Evolutionary conservation across 164 flowering plant genomes (phyloP).

Genomic region (Macadamia tetraphylla): DNA sequence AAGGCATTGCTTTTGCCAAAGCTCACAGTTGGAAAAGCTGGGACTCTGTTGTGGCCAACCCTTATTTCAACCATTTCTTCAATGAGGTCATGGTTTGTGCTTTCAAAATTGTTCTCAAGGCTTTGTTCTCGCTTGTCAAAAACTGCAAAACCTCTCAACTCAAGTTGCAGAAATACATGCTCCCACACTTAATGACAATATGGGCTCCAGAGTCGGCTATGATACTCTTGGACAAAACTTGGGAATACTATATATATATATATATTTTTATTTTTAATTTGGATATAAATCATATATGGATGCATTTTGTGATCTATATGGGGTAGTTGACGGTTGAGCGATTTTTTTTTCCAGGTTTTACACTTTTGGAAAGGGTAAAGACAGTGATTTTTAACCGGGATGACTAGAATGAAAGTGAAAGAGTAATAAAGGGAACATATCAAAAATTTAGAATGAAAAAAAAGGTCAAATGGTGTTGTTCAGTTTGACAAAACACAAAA

Average conservation of each 20-base stretch:
- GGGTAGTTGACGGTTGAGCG: background rate
- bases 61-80: too few relatives aligned
- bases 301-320: background rate
- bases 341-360: conserved; percentile 47
- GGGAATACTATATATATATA: background rate
- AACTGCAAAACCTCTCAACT: too few relatives aligned
- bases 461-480: conserved; percentile 52
- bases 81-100: too few relatives aligned
- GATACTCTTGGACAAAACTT: conserved; percentile 69
- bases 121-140: too few relatives aligned
- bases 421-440: conserved; percentile 75
- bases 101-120: too few relatives aligned
- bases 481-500: conserved; percentile 88
- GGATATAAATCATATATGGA: background rate
- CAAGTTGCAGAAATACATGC: too few relatives aligned
- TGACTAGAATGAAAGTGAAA: conserved; percentile 98
- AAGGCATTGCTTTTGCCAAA: too few relatives aligned
- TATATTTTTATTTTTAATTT: background rate
- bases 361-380: conserved; percentile 94
- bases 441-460: conserved; percentile 63
- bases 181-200: conserved; percentile 51
- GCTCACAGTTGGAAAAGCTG: too few relatives aligned
- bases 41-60: too few relatives aligned
- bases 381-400: conserved; percentile 75
- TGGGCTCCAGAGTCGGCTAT: conserved; percentile 91